Evolutionary conservation across 768 basidiomycete species (phyloP), one percentile per base, ranked within the genome.

Genomic region (Gymnopilus dilepis): DNA sequence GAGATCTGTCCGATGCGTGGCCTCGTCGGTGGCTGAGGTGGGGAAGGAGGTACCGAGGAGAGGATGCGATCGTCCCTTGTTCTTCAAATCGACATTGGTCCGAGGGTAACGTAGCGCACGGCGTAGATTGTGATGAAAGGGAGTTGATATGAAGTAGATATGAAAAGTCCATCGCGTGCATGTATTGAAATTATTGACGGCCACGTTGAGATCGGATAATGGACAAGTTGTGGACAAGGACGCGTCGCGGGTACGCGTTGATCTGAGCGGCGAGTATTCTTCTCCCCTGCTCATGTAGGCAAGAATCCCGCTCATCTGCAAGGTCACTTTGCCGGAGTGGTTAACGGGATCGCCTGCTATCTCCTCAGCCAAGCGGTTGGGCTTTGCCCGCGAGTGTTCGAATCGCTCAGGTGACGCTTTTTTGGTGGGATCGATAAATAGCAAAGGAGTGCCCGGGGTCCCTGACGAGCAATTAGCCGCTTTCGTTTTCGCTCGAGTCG

Each of bases 261-360:
- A n/a, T n/a, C n/a, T n/a, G n/a, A n/a, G n/a, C n/a, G n/a, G n/a
- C n/a, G n/a, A n/a, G n/a, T n/a, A n/a, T n/a, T n/a, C n/a, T n/a
- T n/a, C n/a, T n/a, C n/a, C n/a, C n/a, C n/a, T n/a, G n/a, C n/a
- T n/a, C n/a, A n/a, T n/a, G n/a, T n/a, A n/a, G n/a, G n/a, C n/a
- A n/a, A n/a, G n/a, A n/a, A n/a, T n/a, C n/a, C n/a, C n/a, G n/a
- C n/a, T n/a, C n/a, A n/a, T n/a, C n/a, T 26, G 48, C 33, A 21
- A 62, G 56, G 89, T 89, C 88, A 90, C 91, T 90, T 92, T 92
- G 90, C 90, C 90, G 89, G 90, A 92, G 91, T 92, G 90, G 90
- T 92, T 92, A 91, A 91, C 86, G 86, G 86, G 85, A 86, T 86
- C 83, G 85, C 86, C 87, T 88, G 86, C 86, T 88, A 88, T 56